These are phyloP conservation scores for Trichoderma atrobrunneum DNA, from an alignment of 2,329 filamentous ascomycete species.

Conservation along the genomic window DNA sequence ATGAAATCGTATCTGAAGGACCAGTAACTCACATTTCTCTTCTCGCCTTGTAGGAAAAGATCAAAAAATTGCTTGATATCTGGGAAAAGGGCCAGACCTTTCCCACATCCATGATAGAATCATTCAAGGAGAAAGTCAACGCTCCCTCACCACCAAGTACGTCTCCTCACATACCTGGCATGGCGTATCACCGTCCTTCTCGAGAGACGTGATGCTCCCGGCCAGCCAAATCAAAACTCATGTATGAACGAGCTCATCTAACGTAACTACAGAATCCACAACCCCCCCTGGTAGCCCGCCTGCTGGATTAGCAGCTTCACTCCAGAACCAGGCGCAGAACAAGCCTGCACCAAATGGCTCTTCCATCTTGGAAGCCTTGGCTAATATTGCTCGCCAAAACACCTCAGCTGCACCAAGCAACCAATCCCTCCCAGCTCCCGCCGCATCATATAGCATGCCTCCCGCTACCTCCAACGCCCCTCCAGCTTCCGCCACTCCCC, in stretches of 20 bases:
- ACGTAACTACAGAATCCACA: slow-evolving; percentile 61
- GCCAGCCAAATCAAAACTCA: background rate
- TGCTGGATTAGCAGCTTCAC: slow-evolving; percentile 41
- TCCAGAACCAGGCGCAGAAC: slow-evolving; percentile 33
- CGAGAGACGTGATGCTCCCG: background rate
- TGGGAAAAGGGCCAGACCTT: slow-evolving; percentile 97
- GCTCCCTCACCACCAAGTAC: slow-evolving; percentile 62
- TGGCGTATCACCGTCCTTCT: background rate
- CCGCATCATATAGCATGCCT: slow-evolving; percentile 42
- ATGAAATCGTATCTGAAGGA: slow-evolving; percentile 24
- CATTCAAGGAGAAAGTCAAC: slow-evolving; percentile 78
- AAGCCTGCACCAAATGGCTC: slow-evolving; percentile 44
- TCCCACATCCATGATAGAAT: slow-evolving; percentile 71
- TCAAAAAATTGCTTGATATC: slow-evolving; percentile 89
- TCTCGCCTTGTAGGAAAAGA: slow-evolving; percentile 74
- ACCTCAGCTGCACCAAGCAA: slow-evolving; percentile 47
- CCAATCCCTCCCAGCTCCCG: slow-evolving; percentile 39
- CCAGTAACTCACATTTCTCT: slow-evolving; percentile 41
- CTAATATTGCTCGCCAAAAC: slow-evolving; percentile 77
- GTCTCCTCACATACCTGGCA: slow-evolving; percentile 33
- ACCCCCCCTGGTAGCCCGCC: slow-evolving; percentile 67
- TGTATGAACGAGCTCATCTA: slow-evolving; percentile 32
- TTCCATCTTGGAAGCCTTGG: slow-evolving; percentile 74
- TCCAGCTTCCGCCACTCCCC: slow-evolving; percentile 1
- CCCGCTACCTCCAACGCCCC: slow-evolving; percentile 24